phyloP scores from a whole-genome alignment of 139 green algal species.

The Volvox reticuliferus region DNA sequence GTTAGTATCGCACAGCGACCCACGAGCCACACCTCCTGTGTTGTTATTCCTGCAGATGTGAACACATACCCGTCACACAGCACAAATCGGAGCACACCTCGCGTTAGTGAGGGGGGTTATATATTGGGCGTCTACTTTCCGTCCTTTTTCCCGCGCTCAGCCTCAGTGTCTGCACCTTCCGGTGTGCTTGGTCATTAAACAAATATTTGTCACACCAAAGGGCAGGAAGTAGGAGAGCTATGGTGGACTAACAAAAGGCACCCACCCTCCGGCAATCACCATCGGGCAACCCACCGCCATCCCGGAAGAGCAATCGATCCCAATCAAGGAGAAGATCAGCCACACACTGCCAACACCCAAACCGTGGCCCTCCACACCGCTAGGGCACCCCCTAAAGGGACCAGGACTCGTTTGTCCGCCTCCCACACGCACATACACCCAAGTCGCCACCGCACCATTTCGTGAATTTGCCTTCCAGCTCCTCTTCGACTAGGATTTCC shows the following conservation, averaged over 20 bases:
- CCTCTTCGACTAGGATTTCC: conserved; percentile 53
- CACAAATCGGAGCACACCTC: not conserved
- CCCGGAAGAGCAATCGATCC: not conserved
- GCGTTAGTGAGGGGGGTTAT: not conserved
- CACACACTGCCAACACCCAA: not conserved
- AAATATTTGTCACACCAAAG: too few relatives aligned
- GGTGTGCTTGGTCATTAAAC: too few relatives aligned
- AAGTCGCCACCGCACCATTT: conserved; percentile 49
- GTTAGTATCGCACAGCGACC: too few relatives aligned
- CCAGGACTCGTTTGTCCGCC: not conserved
- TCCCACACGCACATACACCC: not conserved
- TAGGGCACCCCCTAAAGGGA: not conserved
- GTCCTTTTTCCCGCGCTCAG: too few relatives aligned
- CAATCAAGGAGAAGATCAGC: not conserved
- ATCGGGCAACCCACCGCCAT: not conserved
- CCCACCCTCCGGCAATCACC: too few relatives aligned
- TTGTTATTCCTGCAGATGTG: conserved; percentile 52
- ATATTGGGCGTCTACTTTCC: too few relatives aligned
- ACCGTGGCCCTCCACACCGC: not conserved
- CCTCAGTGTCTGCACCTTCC: not conserved
- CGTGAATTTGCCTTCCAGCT: conserved; percentile 57
- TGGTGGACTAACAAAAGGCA: too few relatives aligned
- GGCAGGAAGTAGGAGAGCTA: too few relatives aligned
- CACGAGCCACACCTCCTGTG: conserved; percentile 11
- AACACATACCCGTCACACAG: not conserved